These are phyloP conservation scores for Apiotrichum laibachii DNA, from an alignment of 1,284 basidiomycete genomes.

Conservation along the genomic window DNA sequence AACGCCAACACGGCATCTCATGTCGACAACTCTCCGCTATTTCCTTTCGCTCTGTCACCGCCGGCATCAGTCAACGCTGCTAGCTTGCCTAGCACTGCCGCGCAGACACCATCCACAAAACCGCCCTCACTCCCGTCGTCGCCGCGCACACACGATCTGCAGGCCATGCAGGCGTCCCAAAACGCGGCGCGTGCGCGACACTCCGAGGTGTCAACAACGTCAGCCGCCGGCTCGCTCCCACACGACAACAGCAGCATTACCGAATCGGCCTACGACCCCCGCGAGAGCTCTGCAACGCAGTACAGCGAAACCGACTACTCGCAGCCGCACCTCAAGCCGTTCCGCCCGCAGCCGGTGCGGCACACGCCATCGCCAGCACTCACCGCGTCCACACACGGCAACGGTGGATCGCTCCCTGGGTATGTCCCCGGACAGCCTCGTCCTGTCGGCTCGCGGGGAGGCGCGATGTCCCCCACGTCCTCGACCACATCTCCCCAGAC, in stretches of 20 bases:
- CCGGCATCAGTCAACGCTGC: slow-evolving; percentile 22
- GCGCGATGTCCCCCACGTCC: slow-evolving; percentile 8
- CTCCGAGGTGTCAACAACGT: background rate
- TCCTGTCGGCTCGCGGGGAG: slow-evolving; percentile 31
- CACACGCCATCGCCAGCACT: slow-evolving; percentile 28
- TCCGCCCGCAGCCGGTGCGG: slow-evolving; percentile 32
- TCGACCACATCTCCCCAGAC: slow-evolving; percentile 6
- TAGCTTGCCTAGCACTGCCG: background rate
- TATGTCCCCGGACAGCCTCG: slow-evolving; percentile 47
- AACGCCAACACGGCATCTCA: background rate
- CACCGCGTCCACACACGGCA: background rate
- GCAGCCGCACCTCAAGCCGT: slow-evolving; percentile 35
- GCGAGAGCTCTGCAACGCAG: slow-evolving; percentile 1
- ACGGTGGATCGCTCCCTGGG: slow-evolving; percentile 15
- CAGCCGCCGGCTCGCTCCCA: too few species aligned
- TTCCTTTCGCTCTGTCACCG: slow-evolving; percentile 33
- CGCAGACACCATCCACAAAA: background rate
- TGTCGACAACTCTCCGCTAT: slow-evolving; percentile 23
- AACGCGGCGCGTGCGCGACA: background rate
- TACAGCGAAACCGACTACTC: slow-evolving; percentile 1
- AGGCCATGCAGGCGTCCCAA: slow-evolving; percentile 14
- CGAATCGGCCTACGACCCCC: background rate
- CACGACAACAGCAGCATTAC: background rate
- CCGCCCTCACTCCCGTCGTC: slow-evolving; percentile 29
- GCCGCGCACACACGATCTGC: slow-evolving; percentile 32